Conservation (phyloP, 2,329 filamentous ascomycete genomes). For the Pseudopithomyces maydicus region DNA sequence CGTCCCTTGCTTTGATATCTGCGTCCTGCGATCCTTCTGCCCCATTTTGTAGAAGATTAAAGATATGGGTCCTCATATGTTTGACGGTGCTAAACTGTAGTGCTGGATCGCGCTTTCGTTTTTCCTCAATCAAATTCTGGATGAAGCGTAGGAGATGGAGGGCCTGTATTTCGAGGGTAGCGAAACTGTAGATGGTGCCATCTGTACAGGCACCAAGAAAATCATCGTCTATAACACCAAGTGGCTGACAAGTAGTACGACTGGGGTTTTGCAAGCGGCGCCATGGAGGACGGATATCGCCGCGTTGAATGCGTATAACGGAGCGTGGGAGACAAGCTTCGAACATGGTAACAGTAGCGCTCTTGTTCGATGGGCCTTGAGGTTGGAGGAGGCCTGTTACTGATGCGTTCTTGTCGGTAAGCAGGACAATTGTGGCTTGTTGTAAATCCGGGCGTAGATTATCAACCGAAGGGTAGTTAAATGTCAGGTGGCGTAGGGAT, state of each 20-base stretch:
- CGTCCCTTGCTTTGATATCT: constrained; percentile 24
- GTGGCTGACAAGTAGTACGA: constrained; percentile 22
- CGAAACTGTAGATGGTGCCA: constrained; percentile 63
- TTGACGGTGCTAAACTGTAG: constrained; percentile 18
- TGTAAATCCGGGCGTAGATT: neutral
- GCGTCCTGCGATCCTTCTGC: constrained; percentile 24
- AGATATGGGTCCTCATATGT: constrained; percentile 23
- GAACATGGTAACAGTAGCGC: constrained; percentile 44
- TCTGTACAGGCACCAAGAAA: constrained; percentile 58
- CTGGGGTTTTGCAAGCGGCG: constrained; percentile 19
- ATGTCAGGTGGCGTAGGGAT: constrained; percentile 31
- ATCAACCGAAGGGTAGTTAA: constrained; percentile 10
- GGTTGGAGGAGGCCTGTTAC: constrained; percentile 38
- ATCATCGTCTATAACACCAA: constrained; percentile 51
- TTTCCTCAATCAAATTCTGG: constrained; percentile 62
- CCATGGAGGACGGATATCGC: constrained; percentile 49
- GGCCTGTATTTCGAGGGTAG: constrained; percentile 64
- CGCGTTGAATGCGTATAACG: constrained; percentile 56
- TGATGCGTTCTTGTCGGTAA: constrained; percentile 41
- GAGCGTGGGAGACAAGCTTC: constrained; percentile 49
- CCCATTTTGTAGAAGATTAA: constrained; percentile 26
- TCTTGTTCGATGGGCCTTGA: constrained; percentile 19
- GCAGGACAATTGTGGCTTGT: constrained; percentile 30
- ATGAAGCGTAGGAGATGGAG: constrained; percentile 75
- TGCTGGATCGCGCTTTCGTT: constrained; percentile 17